A percentile compares a stretch with the other conserved stretches of the same genome.
Conservation (phyloP, 1,284 basidiomycete species). For the Golubevia sp. region DNA sequence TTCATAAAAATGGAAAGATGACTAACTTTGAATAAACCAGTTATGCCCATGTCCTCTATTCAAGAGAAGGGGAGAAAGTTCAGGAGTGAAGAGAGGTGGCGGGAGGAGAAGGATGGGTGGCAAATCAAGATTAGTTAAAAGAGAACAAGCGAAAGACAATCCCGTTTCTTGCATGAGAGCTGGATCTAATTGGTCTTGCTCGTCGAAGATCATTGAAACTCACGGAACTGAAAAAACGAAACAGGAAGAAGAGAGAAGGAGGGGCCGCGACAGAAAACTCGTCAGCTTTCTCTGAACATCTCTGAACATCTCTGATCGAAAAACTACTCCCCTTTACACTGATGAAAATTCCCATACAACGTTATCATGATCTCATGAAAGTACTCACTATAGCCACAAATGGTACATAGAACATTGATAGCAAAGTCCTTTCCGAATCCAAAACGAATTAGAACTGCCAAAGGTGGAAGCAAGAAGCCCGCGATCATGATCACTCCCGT, state of each 20-base stretch:
- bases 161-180: too few species aligned
- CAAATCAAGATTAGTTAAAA: not conserved
- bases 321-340: too few species aligned
- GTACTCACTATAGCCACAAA: slow-evolving; percentile 27
- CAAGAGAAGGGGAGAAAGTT: not conserved
- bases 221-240: not conserved
- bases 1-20: too few species aligned
- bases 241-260: not conserved
- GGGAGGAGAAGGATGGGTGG: not conserved
- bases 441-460: slow-evolving; percentile 55
- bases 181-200: too few species aligned
- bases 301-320: not conserved
- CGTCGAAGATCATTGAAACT: too few species aligned
- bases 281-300: not conserved
- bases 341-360: not conserved
- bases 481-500: slow-evolving; percentile 35
- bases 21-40: too few species aligned
- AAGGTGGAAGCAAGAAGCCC: slow-evolving; percentile 51
- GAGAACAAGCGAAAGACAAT: not conserved
- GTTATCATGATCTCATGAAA: slow-evolving; percentile 1
- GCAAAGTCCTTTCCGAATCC: slow-evolving; percentile 54
- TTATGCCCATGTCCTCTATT: not conserved
- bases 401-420: slow-evolving; percentile 52
- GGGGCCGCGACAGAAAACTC: too few species aligned
- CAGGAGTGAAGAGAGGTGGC: not conserved